Evolutionary conservation across 345 rosid species (phyloP), one percentile per base, ranked within the genome.

Genomic region (Populus tremula): DNA sequence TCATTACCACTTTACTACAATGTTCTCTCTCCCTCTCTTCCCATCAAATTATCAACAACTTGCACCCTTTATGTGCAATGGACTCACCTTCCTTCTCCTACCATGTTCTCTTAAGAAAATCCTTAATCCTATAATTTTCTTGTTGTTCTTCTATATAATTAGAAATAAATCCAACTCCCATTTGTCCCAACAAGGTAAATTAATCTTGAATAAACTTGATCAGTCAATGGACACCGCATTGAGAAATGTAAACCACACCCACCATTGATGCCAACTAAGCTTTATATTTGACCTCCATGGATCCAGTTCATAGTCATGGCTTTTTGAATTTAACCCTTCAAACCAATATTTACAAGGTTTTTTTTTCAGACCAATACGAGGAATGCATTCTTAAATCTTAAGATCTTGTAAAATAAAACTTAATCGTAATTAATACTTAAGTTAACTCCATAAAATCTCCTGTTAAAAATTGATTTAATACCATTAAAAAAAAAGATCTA

Each of bases 21-120:
- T 35, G 5, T 5, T 0, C 45, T 14, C 45, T 14, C 1, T 8
- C 2, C 45, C 25, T 41, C 1, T 38, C 6, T 62, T 33, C n/a
- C 43, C 17, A 5, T 64, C 23, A 27, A 70, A 72, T 66, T 47
- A 27, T 36, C 65, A 67, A 41, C 87, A 61, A 75, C 76, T 85
- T 76, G 86, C 86, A 65, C 73, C 64, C 85, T 81, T 83, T 81
- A 36, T 76, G 68, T 79, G 77, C 9, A 7, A 67, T 50, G 14
- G 66, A 41, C 59, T 67, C 76, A 23, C 39, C 10, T 12, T 16
- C 71, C 36, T 33, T 33, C 5, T 43, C 33, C 7, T 4, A 35
- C 35, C 39, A 47, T 38, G 18, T 67, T 20, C 4, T 9, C 45
- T 45, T 61, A 59, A 45, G 3, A 70, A 59, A 41, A 41, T 41